phyloP scores from a whole-genome alignment of 805 yeast species.

The Metschnikowia sp. region DNA sequence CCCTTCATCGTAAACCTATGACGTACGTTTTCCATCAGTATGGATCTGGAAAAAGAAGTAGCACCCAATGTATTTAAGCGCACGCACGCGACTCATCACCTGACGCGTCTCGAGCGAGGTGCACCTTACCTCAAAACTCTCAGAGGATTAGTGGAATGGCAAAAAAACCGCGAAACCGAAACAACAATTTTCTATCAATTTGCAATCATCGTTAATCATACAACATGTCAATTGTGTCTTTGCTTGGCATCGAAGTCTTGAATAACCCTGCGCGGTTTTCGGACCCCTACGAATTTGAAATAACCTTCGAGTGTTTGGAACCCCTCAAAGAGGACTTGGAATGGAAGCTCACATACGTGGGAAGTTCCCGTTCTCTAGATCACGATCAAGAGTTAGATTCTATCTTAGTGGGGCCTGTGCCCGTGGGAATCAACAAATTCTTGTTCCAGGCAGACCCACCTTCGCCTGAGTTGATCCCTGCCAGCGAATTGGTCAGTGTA shows the following conservation, averaged over 20 bases:
- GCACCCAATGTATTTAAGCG: background rate
- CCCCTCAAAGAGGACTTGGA: constrained; percentile 89
- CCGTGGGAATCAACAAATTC: constrained; percentile 94
- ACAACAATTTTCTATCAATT: too few relatives aligned
- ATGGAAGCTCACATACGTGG: constrained; percentile 97
- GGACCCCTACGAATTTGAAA: constrained; percentile 93
- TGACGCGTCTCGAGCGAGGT: background rate
- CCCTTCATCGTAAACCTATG: too few relatives aligned
- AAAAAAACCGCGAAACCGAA: too few relatives aligned
- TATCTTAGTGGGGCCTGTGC: constrained; percentile 96
- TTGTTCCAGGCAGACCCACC: constrained; percentile 96
- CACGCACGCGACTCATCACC: background rate
- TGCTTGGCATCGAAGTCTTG: constrained; percentile 85
- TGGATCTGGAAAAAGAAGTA: too few relatives aligned
- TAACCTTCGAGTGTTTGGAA: constrained; percentile 95
- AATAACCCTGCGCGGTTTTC: constrained; percentile 93
- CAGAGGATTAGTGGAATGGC: background rate
- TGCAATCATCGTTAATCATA: background rate
- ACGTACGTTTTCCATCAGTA: too few relatives aligned
- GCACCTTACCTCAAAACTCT: background rate
- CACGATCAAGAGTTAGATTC: constrained; percentile 98
- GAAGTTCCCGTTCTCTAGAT: constrained; percentile 88
- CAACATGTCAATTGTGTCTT: constrained; percentile 86
- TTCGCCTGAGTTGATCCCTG: constrained; percentile 92
- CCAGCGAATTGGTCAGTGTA: constrained; percentile 89